These are phyloP conservation scores for Paramyrothecium roridum DNA, from an alignment of 2,329 filamentous ascomycete species.

Conservation along the genomic window DNA sequence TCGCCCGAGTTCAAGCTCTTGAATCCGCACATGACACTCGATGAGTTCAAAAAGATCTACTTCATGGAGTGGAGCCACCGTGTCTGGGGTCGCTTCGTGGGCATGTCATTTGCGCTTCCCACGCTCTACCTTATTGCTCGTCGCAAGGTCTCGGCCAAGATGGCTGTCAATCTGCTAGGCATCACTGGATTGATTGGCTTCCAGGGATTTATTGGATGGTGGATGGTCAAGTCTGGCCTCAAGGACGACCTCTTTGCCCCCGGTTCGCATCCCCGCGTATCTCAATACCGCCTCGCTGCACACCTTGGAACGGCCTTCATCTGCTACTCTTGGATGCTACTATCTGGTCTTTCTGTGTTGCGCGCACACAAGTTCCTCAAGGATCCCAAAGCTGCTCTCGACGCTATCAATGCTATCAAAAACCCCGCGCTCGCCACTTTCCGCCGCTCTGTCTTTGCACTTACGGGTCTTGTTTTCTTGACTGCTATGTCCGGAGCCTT, in stretches of 20 bases:
- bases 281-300: constrained; percentile 86
- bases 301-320: constrained; percentile 89
- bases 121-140: constrained; percentile 84
- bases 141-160: constrained; percentile 71
- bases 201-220: constrained; percentile 95
- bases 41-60: constrained; percentile 98
- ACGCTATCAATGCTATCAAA: constrained; percentile 59
- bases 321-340: constrained; percentile 92
- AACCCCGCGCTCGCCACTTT: constrained; percentile 69
- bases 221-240: constrained; percentile 97
- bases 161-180: constrained; percentile 74
- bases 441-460: constrained; percentile 66
- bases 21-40: constrained; percentile 88
- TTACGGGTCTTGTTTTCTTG: constrained; percentile 75
- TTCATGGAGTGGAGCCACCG: constrained; percentile 99
- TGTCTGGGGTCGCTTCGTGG: constrained; percentile 89
- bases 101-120: constrained; percentile 83
- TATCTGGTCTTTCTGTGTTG: constrained; percentile 81
- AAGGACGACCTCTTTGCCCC: constrained; percentile 94
- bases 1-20: constrained; percentile 91
- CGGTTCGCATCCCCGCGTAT: constrained; percentile 86
- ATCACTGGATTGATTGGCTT: constrained; percentile 90
- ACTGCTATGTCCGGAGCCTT: constrained; percentile 93
- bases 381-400: constrained; percentile 60
- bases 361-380: constrained; percentile 70